Evolutionary conservation across 1,139 yeast species (phyloP).

Genomic region (Candida sanyaensis): DNA sequence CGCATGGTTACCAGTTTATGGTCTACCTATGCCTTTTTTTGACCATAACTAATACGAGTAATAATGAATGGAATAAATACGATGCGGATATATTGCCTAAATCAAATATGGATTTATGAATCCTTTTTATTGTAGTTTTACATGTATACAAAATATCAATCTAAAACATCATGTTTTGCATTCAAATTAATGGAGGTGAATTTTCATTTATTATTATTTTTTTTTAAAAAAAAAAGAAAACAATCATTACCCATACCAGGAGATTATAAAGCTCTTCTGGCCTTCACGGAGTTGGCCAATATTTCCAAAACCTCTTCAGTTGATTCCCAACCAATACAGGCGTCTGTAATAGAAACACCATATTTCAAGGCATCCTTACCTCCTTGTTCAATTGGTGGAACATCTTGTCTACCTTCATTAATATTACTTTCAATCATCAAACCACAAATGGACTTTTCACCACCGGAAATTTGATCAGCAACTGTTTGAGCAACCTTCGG

Average conservation of each 20-base stretch:
- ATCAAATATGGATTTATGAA: background rate
- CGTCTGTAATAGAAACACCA: constrained; percentile 97
- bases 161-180: constrained; percentile 2
- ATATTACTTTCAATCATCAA: constrained; percentile 96
- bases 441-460: constrained; percentile 82
- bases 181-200: too few species aligned
- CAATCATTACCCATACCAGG: background rate
- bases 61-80: too few species aligned
- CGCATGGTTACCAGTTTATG: background rate
- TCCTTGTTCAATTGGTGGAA: constrained; percentile 61
- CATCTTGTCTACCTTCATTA: constrained; percentile 88
- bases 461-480: constrained; percentile 77
- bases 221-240: background rate
- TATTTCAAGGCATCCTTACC: constrained; percentile 71
- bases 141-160: background rate
- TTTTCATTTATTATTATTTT: background rate
- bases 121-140: background rate
- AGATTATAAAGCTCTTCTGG: constrained; percentile 56
- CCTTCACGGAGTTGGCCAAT: constrained; percentile 78
- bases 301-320: constrained; percentile 79
- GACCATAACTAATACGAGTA: too few species aligned
- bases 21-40: too few species aligned
- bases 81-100: too few species aligned
- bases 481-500: constrained; percentile 82
- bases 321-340: constrained; percentile 91